These are phyloP conservation scores for Blastobotrys peoriensis DNA, from an alignment of 805 yeast species.

Conservation along the genomic window DNA sequence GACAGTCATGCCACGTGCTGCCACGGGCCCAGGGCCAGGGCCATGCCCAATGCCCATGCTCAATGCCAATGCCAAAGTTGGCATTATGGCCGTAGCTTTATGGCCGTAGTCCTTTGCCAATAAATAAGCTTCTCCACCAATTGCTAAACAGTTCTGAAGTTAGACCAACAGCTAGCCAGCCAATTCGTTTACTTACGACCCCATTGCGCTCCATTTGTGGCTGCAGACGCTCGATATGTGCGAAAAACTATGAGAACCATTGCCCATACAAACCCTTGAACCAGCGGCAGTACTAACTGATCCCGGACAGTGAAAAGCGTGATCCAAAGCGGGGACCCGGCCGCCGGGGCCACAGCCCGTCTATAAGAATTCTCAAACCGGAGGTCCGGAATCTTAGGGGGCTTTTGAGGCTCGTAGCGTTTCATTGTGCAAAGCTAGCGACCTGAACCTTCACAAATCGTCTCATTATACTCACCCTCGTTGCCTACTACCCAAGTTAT, in stretches of 20 bases:
- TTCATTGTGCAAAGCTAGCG: not conserved
- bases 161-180: not conserved
- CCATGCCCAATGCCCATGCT: no score
- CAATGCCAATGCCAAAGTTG: no score
- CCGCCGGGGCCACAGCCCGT: slow-evolving; percentile 28
- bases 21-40: no score
- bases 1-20: no score
- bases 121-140: not conserved
- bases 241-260: slow-evolving; percentile 14
- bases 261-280: slow-evolving; percentile 33
- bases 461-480: not conserved
- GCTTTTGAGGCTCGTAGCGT: not conserved
- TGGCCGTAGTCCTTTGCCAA: not conserved
- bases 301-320: slow-evolving; percentile 26
- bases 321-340: slow-evolving; percentile 23
- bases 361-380: slow-evolving; percentile 28
- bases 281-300: slow-evolving; percentile 30
- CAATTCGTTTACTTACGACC: slow-evolving; percentile 15
- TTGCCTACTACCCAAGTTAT: no score
- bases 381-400: slow-evolving; percentile 24
- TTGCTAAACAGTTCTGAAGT: not conserved
- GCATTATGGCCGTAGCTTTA: not conserved
- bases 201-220: slow-evolving; percentile 13
- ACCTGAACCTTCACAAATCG: not conserved
- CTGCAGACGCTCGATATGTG: slow-evolving; percentile 12